Base-by-base conservation (phyloP, 2,329 filamentous ascomycete species). In the Ilyonectria destructans region DNA sequence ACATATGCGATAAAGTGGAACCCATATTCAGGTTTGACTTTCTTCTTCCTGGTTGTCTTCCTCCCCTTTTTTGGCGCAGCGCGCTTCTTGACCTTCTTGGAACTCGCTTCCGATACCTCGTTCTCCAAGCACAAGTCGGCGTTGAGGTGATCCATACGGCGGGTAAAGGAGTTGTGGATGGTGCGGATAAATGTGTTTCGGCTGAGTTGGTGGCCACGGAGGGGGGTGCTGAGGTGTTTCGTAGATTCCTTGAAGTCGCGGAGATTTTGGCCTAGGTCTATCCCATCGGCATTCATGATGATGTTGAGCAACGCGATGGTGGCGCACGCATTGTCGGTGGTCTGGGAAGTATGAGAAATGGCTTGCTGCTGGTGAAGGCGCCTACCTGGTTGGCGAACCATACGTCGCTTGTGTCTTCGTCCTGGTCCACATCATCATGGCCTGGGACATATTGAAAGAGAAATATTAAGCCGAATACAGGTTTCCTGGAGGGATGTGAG, bases 281-380 rank as follows among this genome's bases (percentile, higher is more conserved):
- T 81, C 0, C 84, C 85, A 0, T 89, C 83, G 26, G 91, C 87
- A 77, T 98, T 98, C 89, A 97, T 97, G 77, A 97, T 84, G 68
- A 98, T 97, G 76, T 98, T 98, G 74, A 98, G 87, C 72, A 98
- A 85, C 4, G 96, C 95, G 52, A 98, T 90, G n/a, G 94, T 96
- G 21, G 94, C 96, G 81, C 96, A 99, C 29, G 94, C 92, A 80
- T 97, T 97, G 62, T 89, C 87, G 0, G 90, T 92, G 1, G 93
- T 94, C 91, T 96, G 12, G 6, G 23, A 37, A 9, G 31, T 40
- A 37, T 78, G 45, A 75, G 69, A 40, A 43, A 7, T 54, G 58
- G 23, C n/a, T 19, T 3, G 15, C 6, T 45, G 2, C 21, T 23
- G 2, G n/a, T 13, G 23, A 31, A 13, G 31, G 26, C 33, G 75